phyloP scores from a whole-genome alignment of 2,329 filamentous ascomycete species.

The Mollisiaceae sp. region DNA sequence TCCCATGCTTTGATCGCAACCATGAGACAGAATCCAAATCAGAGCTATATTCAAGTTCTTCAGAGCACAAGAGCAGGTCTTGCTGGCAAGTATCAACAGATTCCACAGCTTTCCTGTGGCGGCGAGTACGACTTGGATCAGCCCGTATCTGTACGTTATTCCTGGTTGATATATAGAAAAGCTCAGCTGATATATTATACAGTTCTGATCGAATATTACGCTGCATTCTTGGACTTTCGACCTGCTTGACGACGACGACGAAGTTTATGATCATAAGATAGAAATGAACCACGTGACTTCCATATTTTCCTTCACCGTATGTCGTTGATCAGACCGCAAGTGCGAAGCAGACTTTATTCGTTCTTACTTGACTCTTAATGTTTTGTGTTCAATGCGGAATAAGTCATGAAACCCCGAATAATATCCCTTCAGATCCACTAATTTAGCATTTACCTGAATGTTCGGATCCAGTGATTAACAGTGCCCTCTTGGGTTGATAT shows the following conservation, averaged over 20 bases:
- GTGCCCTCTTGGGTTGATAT: too few relatives aligned
- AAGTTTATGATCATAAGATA: not conserved
- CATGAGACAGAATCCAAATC: constrained; percentile 38
- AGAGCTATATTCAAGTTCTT: constrained; percentile 44
- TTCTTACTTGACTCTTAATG: not conserved
- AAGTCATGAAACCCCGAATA: too few relatives aligned
- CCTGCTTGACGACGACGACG: not conserved
- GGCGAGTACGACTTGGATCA: constrained; percentile 41
- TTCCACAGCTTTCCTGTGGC: constrained; percentile 42
- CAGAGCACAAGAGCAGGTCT: constrained; percentile 40
- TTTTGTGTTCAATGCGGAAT: too few relatives aligned
- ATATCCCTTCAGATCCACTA: too few relatives aligned
- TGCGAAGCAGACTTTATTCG: not conserved
- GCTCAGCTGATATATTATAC: not conserved
- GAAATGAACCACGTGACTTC: not conserved
- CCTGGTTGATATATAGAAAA: not conserved
- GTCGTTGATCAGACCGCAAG: not conserved
- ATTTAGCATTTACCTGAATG: too few relatives aligned
- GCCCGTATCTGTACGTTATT: constrained; percentile 35
- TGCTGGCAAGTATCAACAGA: constrained; percentile 38
- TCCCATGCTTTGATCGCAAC: constrained; percentile 46
- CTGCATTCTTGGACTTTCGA: not conserved
- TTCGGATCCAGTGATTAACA: too few relatives aligned
- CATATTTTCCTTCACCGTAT: not conserved
- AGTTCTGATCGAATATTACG: not conserved